phyloP scores from a whole-genome alignment of 148 eudicot genomes.

The Rhododendron ovatum region DNA sequence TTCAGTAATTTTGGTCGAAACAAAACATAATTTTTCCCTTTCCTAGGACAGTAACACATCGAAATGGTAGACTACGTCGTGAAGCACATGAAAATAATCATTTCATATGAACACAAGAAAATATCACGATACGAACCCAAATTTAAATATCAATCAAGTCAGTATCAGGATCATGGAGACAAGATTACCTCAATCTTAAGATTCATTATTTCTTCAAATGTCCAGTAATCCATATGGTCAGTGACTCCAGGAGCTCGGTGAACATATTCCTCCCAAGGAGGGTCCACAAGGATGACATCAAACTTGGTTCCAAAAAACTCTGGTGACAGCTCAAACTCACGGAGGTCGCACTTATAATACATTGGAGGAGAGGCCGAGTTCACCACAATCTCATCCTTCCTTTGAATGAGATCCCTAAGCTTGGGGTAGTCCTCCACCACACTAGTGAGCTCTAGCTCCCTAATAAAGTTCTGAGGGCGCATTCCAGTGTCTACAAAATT shows the following conservation, averaged over 20 bases:
- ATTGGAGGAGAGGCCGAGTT: conserved; percentile 81
- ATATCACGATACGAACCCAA: not conserved
- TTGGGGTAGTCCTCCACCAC: conserved; percentile 98
- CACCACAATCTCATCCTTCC: conserved; percentile 91
- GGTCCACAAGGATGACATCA: conserved; percentile 96
- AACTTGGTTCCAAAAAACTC: conserved; percentile 91
- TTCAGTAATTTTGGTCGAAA: not conserved
- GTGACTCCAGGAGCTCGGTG: conserved; percentile 98
- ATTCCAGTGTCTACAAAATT: conserved; percentile 96
- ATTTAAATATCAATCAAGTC: not conserved
- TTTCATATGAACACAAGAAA: not conserved
- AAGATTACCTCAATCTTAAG: conserved; percentile 83
- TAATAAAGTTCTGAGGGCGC: conserved; percentile 93
- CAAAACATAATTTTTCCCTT: not conserved
- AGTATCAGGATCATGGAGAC: not conserved
- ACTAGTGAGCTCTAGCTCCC: conserved; percentile 87
- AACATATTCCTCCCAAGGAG: conserved; percentile 99
- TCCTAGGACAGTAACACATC: not conserved
- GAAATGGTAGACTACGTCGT: not conserved
- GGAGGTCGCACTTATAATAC: conserved; percentile 83
- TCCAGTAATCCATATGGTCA: conserved; percentile 92
- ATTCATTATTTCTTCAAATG: conserved; percentile 88
- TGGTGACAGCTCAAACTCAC: conserved; percentile 70
- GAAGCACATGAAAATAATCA: not conserved
- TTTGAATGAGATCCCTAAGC: conserved; percentile 95